Evolutionary conservation across 225 moss, liverwort and hornwort species (phyloP), one percentile per base, ranked within the genome.

Genomic region (Marchantia polymorpha): DNA sequence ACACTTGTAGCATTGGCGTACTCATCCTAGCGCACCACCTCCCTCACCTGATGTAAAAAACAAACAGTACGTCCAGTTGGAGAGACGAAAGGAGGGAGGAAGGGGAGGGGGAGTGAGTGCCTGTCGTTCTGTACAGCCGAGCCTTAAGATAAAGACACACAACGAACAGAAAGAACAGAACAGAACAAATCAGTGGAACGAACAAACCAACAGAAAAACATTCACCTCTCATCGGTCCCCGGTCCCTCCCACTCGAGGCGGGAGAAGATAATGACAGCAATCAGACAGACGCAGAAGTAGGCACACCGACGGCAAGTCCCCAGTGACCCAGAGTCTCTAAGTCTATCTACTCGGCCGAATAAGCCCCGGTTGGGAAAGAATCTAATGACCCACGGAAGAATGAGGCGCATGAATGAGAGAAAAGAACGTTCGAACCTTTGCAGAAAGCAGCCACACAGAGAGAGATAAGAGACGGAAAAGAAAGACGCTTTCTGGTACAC

Each of bases 401-500:
- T 22, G 17, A 22, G 39, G 12, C 26, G 25, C 0, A 26, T 8
- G 27, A 66, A 26, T 26, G 27, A 66, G 30, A 12, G 5, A 23
- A 66, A 66, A 23, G 27, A 27, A 66, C 66, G 26, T 9, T 26
- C 66, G 27, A 66, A 23, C 12, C 66, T 66, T 10, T 66, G 14
- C 66, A 60, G 20, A 60, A 60, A 60, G 60, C n/a, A 60, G 20
- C 19, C 16, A 19, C 3, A 39, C 3, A 39, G 39, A 39, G 39
- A 39, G 39, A 39, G 39, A 39, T 39, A 39, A 39, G 39, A 39
- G 60, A 60, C 7, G 60, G 66, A 66, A 27, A 23, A 66, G 66
- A 66, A 66, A 66, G 66, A n/a, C 63, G n/a, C 66, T 66, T 29
- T 66, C 66, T 30, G 29, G 27, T 66, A 66, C 66, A 66, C 12